Conservation (phyloP, 2,329 filamentous ascomycete species). For the Penicillium crustosum region DNA sequence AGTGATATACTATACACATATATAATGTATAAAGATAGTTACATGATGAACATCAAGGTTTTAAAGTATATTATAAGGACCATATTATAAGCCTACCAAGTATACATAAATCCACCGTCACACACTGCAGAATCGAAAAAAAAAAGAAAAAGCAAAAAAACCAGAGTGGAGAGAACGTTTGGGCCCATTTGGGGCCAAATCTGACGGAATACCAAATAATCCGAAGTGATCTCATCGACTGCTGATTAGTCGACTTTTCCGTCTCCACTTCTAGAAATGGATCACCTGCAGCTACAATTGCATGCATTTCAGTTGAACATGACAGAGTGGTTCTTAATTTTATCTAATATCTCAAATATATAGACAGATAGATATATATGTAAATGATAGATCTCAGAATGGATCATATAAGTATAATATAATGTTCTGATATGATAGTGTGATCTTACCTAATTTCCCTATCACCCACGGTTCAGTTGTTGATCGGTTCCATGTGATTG, state of each 20-base stretch:
- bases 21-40: neutral
- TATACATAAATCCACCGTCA: neutral
- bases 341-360: neutral
- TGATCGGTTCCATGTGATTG: conserved; percentile 6
- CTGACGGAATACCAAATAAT: neutral
- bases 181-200: conserved; percentile 2
- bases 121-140: neutral
- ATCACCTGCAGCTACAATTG: neutral
- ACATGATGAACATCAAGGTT: neutral
- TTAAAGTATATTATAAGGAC: neutral
- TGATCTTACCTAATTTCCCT: neutral
- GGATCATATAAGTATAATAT: too few species aligned
- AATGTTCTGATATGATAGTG: neutral
- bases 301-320: neutral
- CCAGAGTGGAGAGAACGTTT: neutral
- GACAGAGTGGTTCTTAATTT: neutral
- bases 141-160: neutral
- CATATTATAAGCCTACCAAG: neutral
- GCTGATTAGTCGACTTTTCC: neutral
- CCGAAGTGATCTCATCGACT: conserved; percentile 18
- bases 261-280: conserved; percentile 1
- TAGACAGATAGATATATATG: neutral
- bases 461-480: conserved; percentile 1
- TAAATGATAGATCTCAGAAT: too few species aligned
- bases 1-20: neutral